Base-by-base conservation (phyloP, 2,329 filamentous ascomycete species). In the Akanthomyces muscarius region DNA sequence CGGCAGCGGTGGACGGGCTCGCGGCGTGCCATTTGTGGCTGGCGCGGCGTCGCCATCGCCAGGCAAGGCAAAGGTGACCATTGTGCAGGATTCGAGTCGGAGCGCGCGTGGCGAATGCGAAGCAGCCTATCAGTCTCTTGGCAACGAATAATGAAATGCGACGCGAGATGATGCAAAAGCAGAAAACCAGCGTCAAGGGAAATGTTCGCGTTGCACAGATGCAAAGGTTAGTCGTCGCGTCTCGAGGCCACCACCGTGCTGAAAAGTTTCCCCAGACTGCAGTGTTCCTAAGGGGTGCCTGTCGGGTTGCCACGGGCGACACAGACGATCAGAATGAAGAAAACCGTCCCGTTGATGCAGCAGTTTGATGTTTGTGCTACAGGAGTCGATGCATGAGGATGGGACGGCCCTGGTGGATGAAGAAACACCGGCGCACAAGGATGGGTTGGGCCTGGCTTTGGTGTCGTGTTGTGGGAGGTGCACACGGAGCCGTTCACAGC, bases 1-100 rank as follows among this genome's bases (percentile, higher is more conserved):
- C 33, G 77, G 76, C 61, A 80, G 71, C 58, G 73, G 74, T 61
- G 78, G 73, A 56, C 76, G 76, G 62, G 77, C 70, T 58, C 71
- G 71, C 47, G 77, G 77, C 28, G 77, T 78, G 69, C 71, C 69
- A 61, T 69, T 72, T 60, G 65, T 66, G 64, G 67, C 67, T 33
- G 72, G 69, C 30, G 70, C 69, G 68, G 66, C 69, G 63, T 75
- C 71, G 52, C 67, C 70, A 55, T 77, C 75, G 68, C 71, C 73
- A 38, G 75, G 75, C 30, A 77, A 67, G 57, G 75, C 70, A 65
- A 77, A 77, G 28, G 75, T 77, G 38, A 77, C 75, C 75, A 77
- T 77, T 61, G 55, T 41, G 60, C 51, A 60, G 44, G 13, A 30
- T 10, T 36, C 36, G 48, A 30, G 16, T 18, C 18, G 18, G n/a